Evolutionary conservation across 164 flowering plant species (phyloP), one percentile per base, ranked within the genome.

Genomic region (Magnolia sinica): DNA sequence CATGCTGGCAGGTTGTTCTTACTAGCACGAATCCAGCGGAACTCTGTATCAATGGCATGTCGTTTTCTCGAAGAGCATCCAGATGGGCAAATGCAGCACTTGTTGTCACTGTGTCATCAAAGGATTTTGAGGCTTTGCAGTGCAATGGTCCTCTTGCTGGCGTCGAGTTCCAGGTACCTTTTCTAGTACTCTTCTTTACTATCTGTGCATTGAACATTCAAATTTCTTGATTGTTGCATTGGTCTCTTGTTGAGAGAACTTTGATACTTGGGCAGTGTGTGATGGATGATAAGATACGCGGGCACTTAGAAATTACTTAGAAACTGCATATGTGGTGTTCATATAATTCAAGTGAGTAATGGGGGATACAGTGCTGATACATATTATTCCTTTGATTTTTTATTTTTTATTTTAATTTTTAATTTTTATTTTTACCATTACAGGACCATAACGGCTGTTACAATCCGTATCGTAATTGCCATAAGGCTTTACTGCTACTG

Each of bases 61-160:
- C 99, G 67, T 96, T 96, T 85, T 96, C 99, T 81, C 86, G 88
- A 27, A 93, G 98, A 73, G 84, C 99, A 76, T 94, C 98, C 9
- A 93, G 79, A 81, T 94, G 99, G 99, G 99, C 99, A 78, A 96
- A 96, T 90, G 92, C 99, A 79, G 99, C 99, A 29, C 87, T 96
- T 77, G 98, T 92, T 61, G 91, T 89, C 65, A 87, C 93, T 29
- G 98, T 96, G 64, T 90, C 97, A 65, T 75, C 84, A 2, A 86
- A 87, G 76, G 99, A 96, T 85, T 94, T 96, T 73, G 83, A 85
- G 58, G 85, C 83, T 66, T 75, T 91, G 70, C 77, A 83, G 63
- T 84, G 78, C 77, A 82, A 88, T 78, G 98, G 98, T 80, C 96
- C 97, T 77, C 92, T 96, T 68, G 93, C 99, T 51, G 99, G 99